Percentiles rank a stretch among this genome's conserved stretches.
Conservation (phyloP, 768 basidiomycete species). For the Dioszegia aurantiaca region DNA sequence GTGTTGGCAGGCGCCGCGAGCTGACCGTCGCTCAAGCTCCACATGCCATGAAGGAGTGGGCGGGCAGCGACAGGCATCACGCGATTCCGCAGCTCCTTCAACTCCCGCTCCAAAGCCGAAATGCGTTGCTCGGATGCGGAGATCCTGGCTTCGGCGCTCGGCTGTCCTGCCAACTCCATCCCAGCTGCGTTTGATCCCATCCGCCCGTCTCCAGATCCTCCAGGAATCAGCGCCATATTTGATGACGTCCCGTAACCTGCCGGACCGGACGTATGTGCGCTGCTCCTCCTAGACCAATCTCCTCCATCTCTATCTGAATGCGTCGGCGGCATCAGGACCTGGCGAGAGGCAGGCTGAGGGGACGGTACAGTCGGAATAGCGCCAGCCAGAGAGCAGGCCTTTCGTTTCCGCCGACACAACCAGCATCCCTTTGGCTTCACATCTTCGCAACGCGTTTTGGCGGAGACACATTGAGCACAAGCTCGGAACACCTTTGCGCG, state of each 20-base stretch:
- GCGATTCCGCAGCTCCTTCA: neutral
- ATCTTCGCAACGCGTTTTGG: slow-evolving; percentile 33
- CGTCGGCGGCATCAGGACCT: no score
- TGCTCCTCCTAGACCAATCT: neutral
- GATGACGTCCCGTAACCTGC: no score
- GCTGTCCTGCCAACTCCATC: neutral
- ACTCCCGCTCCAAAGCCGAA: slow-evolving; percentile 6
- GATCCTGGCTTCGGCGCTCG: slow-evolving; percentile 16
- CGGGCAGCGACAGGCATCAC: no score
- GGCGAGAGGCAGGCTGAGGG: neutral
- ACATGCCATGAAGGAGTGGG: no score
- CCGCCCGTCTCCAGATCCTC: neutral
- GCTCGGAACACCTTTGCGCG: slow-evolving; percentile 23
- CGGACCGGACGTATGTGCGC: neutral
- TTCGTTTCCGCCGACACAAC: slow-evolving; percentile 22
- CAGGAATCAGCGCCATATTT: no score
- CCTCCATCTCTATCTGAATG: neutral
- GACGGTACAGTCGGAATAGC: neutral
- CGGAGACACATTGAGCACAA: slow-evolving; percentile 22
- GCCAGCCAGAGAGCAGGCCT: slow-evolving; percentile 21
- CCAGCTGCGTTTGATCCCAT: neutral
- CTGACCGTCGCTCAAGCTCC: no score
- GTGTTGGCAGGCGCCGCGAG: no score
- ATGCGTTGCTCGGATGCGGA: slow-evolving; percentile 14
- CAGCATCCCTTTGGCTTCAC: slow-evolving; percentile 24